Evolutionary conservation across 2,329 filamentous ascomycete genomes (phyloP).

Genomic region (Apiospora kogelbergensis): DNA sequence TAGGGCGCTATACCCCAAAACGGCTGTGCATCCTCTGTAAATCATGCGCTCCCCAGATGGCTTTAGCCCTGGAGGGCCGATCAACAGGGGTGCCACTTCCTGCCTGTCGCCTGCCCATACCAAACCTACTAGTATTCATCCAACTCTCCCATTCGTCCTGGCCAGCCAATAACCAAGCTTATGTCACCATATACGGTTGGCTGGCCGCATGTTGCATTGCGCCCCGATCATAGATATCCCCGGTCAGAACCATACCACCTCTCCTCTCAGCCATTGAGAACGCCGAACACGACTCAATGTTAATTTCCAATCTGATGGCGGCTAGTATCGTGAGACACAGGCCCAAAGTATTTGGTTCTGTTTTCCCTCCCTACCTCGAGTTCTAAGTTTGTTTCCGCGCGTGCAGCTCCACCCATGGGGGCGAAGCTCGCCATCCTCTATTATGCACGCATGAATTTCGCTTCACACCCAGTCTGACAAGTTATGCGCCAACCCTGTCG

Average conservation of each 20-base stretch:
- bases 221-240: background rate
- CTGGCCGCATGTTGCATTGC: background rate
- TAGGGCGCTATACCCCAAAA: background rate
- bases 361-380: background rate
- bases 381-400: constrained; percentile 4
- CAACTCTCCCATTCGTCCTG: background rate
- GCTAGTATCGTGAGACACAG: constrained; percentile 4
- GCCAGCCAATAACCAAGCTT: background rate
- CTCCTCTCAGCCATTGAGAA: background rate
- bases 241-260: background rate
- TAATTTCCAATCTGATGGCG: background rate
- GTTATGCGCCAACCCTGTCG: background rate
- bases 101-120: background rate
- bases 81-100: background rate
- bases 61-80: background rate
- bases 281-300: background rate
- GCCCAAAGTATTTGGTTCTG: background rate
- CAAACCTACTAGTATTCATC: background rate
- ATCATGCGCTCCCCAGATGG: background rate
- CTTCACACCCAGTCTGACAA: constrained; percentile 3
- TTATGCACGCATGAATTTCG: background rate
- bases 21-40: background rate
- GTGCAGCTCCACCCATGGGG: constrained; percentile 2
- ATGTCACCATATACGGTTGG: background rate
- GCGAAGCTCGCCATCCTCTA: background rate